Base-by-base conservation (phyloP, 352 stramenopile species). In the Elongisporangium anandrum region DNA sequence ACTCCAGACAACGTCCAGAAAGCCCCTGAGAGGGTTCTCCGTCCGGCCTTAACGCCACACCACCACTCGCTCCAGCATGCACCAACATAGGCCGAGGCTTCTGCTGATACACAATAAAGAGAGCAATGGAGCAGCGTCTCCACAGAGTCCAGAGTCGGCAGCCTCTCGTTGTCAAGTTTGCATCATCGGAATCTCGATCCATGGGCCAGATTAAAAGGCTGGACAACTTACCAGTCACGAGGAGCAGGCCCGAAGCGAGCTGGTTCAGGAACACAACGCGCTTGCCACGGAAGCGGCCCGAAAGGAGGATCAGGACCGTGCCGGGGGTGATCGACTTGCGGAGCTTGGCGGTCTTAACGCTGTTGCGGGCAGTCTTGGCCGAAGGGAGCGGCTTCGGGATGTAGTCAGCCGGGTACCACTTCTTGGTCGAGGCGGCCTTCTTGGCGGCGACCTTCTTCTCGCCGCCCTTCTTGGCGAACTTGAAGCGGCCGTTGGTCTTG, bases 251-350 rank as follows among this genome's bases (percentile, higher is more conserved):
- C 45, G 96, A 99, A 60, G 93, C 87, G 29, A 99, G 83, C 65
- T 97, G 85, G 75, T 99, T 99, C 29, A 99, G 86, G 77, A 97
- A 98, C 15, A 99, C 96, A 9, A 99, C 96, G 66, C 97, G 92
- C 88, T 99, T 99, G 79, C 97, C 97, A 72, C 93, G 87, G 83
- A 99, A 99, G 69, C 97, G 91, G 63, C 97, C 97, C 17, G 92
- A 92, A 2, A 99, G 79, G 60, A 99, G 79, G 70, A 99, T 99
- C 20, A 99, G 85, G 38, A 99, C 94, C 52, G 96, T 98, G 74
- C 97, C 97, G 20, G 97, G 95, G 50, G 90, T 98, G 80, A 99
- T 98, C 53, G 89, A 97, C 61, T 92, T 84, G 56, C 97, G 95
- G 29, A 99, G 83, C 79, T 98, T 98, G 47, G 93, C 86, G 22